Conservation (phyloP, 1,284 basidiomycete species). For the Moesziomyces aphidis region DNA sequence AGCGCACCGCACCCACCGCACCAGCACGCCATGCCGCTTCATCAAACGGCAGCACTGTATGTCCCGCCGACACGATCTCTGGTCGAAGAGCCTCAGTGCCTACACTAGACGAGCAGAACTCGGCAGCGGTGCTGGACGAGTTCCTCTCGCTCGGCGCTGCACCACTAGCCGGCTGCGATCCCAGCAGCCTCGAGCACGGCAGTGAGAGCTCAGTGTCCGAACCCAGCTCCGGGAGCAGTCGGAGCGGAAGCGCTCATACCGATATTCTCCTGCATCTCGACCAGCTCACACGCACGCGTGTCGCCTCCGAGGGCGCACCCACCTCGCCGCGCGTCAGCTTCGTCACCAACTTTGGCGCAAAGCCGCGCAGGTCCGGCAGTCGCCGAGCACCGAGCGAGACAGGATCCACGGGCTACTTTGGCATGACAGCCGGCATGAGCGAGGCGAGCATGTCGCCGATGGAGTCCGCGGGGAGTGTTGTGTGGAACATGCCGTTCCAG, state of each 20-base stretch:
- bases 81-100: constrained; percentile 5
- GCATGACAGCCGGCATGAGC: constrained; percentile 19
- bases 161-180: constrained; percentile 5
- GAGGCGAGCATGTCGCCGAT: constrained; percentile 37
- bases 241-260: constrained; percentile 18
- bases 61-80: constrained; percentile 2
- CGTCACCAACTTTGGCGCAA: constrained; percentile 38
- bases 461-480: constrained; percentile 12
- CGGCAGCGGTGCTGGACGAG: constrained; percentile 8
- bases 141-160: constrained; percentile 10
- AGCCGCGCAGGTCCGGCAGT: constrained; percentile 22
- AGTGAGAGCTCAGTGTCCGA: constrained; percentile 29
- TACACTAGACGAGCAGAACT: neutral
- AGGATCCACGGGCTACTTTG: constrained; percentile 22
- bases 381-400: constrained; percentile 19
- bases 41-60: constrained; percentile 21
- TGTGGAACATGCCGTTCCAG: constrained; percentile 31
- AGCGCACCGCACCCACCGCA: neutral
- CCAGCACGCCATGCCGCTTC: constrained; percentile 5
- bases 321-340: constrained; percentile 27
- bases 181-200: constrained; percentile 13
- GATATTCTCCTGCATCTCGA: constrained; percentile 18
- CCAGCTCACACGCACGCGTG: constrained; percentile 15
- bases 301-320: constrained; percentile 7
- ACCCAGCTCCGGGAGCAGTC: constrained; percentile 26